Base-by-base conservation (phyloP, 257 asterid species). In the Fraxinus quadrangulata region DNA sequence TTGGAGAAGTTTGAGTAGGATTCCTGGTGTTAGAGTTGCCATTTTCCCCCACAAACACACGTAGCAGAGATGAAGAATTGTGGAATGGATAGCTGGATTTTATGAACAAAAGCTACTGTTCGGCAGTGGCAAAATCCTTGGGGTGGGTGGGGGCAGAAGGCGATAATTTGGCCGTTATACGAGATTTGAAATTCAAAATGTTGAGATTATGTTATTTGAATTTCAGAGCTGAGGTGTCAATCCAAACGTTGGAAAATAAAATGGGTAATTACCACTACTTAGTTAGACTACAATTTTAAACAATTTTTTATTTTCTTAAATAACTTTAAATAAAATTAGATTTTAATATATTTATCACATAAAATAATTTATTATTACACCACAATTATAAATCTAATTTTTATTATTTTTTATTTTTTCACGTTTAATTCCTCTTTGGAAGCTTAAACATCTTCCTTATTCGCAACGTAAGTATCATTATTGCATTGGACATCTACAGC, bases 11-110 rank as follows among this genome's bases (percentile, higher is more conserved):
- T 90, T 92, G 36, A 92, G 87, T 70, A 96, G 95, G 84, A 93
- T 88, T 67, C 99, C 99, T 47, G 98, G 97, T 68, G 98, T 89
- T 10, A 92, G 86, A 42, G 89, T 77, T 14, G 98, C 98, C 99
- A 95, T 95, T 84, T 49, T 45, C 69, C 0, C 69, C 16, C 34
- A 24, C 69, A 63, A 26, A 12, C 69, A 63, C 34, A 12, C 36
- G n/a, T 21, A 21, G 67, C 28, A 23, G 61, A 4, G 3, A 21
- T 45, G 26, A 26, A 10, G 8, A 24, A 63, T 26, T 63, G 0
- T 10, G 36, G 14, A 12, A 23, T 24, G 34, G 36, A 63, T 3
- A 3, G 4, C 11, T 34, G 36, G 69, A 63, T 63, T 63, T 23
- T 63, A 63, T 63, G 69, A 63, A 59, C 28, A 59, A n/a, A 23